Percentiles rank a stretch among this genome's conserved stretches.
Evolutionary conservation across 768 basidiomycete species (phyloP).

Genomic region (Coprinopsis marcescibilis): DNA sequence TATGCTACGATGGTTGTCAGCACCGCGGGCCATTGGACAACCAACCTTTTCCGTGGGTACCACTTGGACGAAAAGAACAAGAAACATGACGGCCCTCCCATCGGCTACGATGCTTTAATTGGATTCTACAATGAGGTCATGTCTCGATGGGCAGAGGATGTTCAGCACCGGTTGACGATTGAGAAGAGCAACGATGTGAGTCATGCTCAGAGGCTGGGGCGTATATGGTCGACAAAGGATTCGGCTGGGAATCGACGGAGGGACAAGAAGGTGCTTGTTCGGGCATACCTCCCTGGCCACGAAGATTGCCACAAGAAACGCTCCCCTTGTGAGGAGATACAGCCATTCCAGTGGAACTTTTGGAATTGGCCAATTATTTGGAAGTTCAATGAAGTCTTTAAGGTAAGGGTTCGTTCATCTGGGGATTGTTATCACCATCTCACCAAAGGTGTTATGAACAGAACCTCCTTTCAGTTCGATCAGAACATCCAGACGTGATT

Average conservation of each 20-base stretch:
- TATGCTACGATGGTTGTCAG: conserved; percentile 59
- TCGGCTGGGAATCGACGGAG: not conserved
- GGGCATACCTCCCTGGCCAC: conserved; percentile 62
- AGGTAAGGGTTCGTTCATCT: conserved; percentile 32
- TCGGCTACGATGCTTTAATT: conserved; percentile 48
- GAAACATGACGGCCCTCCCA: not conserved
- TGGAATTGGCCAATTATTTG: conserved; percentile 64
- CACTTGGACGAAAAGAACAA: conserved; percentile 17
- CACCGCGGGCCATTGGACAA: conserved; percentile 70
- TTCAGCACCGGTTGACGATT: conserved; percentile 44
- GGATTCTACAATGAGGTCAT: conserved; percentile 55
- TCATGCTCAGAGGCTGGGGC: too few species aligned
- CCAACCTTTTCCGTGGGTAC: conserved; percentile 40
- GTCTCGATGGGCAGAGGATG: conserved; percentile 45
- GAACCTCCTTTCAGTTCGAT: conserved; percentile 32
- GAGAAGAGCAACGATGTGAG: conserved; percentile 23
- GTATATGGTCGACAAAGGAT: too few species aligned
- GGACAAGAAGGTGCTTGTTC: conserved; percentile 41
- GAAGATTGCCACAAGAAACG: conserved; percentile 52
- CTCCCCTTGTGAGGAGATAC: conserved; percentile 41
- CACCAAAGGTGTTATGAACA: conserved; percentile 16
- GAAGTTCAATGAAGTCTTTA: conserved; percentile 51
- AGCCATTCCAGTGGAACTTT: conserved; percentile 41
- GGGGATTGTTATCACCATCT: not conserved
- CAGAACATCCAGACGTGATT: conserved; percentile 47